Percentiles rank a stretch among this genome's conserved stretches.
Conservation (phyloP, 352 stramenopile genomes). For the Globisporangium spinosum region DNA sequence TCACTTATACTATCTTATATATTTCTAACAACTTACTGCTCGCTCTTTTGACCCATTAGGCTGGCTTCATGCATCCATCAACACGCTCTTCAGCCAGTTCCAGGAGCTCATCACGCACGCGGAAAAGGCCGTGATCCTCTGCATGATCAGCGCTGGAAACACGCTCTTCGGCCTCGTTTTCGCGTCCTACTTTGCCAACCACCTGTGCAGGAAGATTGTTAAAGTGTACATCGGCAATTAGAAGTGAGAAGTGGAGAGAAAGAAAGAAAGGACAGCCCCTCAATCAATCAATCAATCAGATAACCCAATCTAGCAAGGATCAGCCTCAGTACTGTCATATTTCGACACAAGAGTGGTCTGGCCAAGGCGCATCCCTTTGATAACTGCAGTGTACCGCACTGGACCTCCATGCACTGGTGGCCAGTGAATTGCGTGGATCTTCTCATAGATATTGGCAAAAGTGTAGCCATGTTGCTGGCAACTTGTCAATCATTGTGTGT, state of each 20-base stretch:
- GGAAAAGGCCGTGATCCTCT: constrained; percentile 35
- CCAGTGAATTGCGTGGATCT: neutral
- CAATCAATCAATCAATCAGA: neutral
- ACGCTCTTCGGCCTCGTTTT: constrained; percentile 36
- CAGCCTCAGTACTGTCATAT: neutral
- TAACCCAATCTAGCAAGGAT: neutral
- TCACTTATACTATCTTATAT: neutral
- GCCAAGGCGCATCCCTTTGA: neutral
- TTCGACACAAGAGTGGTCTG: neutral
- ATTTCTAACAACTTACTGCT: neutral
- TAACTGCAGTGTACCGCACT: neutral
- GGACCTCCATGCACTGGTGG: neutral
- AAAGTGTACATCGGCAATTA: constrained; percentile 52
- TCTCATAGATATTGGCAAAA: neutral
- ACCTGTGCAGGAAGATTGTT: constrained; percentile 45
- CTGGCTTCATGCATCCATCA: constrained; percentile 44
- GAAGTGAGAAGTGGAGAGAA: neutral
- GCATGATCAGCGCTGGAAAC: constrained; percentile 20
- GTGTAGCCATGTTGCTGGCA: neutral
- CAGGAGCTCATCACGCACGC: constrained; percentile 38
- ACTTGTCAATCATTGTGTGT: neutral
- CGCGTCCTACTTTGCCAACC: constrained; percentile 36
- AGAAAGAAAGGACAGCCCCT: neutral
- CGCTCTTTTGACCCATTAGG: constrained; percentile 16
- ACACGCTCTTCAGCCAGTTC: constrained; percentile 41